These are phyloP conservation scores for Zoysia japonica DNA, from an alignment of 176 grass and related monocot genomes.

Conservation along the genomic window DNA sequence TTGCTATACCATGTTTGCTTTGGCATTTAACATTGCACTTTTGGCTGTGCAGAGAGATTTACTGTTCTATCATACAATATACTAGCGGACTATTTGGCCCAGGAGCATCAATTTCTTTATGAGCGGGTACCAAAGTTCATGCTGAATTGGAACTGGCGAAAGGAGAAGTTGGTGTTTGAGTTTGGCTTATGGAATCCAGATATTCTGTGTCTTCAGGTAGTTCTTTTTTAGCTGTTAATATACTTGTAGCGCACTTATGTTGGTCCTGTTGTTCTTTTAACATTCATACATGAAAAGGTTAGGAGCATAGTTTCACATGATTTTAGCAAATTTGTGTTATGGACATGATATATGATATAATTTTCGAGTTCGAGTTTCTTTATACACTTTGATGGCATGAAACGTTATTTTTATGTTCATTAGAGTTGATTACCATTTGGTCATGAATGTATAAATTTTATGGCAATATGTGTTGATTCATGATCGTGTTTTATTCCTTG, in stretches of 20 bases:
- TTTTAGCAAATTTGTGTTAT: conserved; percentile 10
- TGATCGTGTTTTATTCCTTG: conserved; percentile 38
- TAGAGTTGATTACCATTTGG: neutral
- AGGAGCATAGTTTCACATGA: neutral
- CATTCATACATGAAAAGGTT: neutral
- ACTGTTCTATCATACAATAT: conserved; percentile 95
- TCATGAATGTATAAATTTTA: neutral
- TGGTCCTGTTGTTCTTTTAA: conserved; percentile 17
- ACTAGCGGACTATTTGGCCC: conserved; percentile 91
- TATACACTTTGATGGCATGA: neutral
- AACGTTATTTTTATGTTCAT: neutral
- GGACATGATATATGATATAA: conserved; percentile 22
- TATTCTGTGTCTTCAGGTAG: conserved; percentile 93
- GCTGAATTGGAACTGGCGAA: conserved; percentile 81
- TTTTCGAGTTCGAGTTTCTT: neutral
- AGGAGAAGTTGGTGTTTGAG: conserved; percentile 68
- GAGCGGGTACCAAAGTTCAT: conserved; percentile 48
- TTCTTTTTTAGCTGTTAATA: neutral
- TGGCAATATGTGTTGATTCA: conserved; percentile 7
- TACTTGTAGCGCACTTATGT: neutral
- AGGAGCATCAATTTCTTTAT: conserved; percentile 72
- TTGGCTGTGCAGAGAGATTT: conserved; percentile 72
- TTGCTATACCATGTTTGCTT: conserved; percentile 8
- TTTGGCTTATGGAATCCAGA: conserved; percentile 80
- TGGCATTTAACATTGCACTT: conserved; percentile 32